Conservation (phyloP, 768 basidiomycete genomes). For the Rhizopogon vesiculosus region DNA sequence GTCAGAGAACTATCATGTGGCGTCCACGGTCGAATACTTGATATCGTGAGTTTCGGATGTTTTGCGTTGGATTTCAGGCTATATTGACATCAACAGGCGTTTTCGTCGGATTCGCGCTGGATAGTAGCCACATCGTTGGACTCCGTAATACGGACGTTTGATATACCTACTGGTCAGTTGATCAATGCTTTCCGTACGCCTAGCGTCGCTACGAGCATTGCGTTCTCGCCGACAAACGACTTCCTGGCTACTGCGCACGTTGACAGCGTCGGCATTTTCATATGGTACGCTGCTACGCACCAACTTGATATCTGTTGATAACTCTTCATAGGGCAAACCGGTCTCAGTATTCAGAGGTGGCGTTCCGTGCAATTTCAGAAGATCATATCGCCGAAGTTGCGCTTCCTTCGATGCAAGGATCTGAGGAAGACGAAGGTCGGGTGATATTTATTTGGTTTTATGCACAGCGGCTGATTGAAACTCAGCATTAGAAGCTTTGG, state of each 20-base stretch:
- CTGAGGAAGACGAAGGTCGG: constrained; percentile 75
- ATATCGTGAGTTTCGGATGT: constrained; percentile 57
- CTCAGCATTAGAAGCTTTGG: constrained; percentile 67
- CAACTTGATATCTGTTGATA: not conserved
- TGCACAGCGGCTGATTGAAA: constrained; percentile 5
- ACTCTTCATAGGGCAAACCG: constrained; percentile 74
- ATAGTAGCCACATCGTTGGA: constrained; percentile 85
- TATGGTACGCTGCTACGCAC: constrained; percentile 60
- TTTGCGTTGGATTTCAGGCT: constrained; percentile 1
- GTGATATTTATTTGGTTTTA: not conserved
- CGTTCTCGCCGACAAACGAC: constrained; percentile 93
- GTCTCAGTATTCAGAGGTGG: constrained; percentile 85
- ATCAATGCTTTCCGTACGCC: constrained; percentile 90
- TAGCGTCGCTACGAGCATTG: constrained; percentile 82
- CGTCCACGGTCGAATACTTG: constrained; percentile 80
- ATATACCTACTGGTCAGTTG: constrained; percentile 87
- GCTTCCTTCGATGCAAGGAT: constrained; percentile 83
- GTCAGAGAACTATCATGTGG: constrained; percentile 84
- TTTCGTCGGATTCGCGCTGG: constrained; percentile 96
- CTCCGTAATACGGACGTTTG: constrained; percentile 90
- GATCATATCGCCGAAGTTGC: constrained; percentile 64
- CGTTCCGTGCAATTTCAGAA: constrained; percentile 76
- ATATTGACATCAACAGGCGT: constrained; percentile 50
- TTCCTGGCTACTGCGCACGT: constrained; percentile 95
- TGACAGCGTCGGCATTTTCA: constrained; percentile 88